Percentiles rank a stretch among this genome's conserved stretches.
Evolutionary conservation across 768 basidiomycete genomes (phyloP).

Genomic region (Hericium rajendrae): DNA sequence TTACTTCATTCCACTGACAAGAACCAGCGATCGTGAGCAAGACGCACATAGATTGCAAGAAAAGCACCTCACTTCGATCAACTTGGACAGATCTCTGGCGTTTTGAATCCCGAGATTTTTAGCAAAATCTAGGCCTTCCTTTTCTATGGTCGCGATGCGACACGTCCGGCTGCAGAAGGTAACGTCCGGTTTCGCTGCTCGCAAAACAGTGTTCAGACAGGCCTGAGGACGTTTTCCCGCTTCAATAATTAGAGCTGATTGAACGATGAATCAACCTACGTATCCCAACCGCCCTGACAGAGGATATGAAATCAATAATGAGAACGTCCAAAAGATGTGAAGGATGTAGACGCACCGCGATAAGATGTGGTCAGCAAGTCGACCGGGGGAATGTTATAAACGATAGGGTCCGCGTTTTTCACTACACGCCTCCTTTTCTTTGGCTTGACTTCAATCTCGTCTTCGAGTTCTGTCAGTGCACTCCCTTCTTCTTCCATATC

Average conservation of each 20-base stretch:
- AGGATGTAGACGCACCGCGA: slow-evolving; percentile 48
- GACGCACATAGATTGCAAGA: background rate
- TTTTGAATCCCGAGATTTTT: slow-evolving; percentile 77
- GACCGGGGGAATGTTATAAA: slow-evolving; percentile 65
- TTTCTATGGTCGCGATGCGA: slow-evolving; percentile 68
- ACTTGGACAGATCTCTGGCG: slow-evolving; percentile 53
- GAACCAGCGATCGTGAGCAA: slow-evolving; percentile 1
- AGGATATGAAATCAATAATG: background rate
- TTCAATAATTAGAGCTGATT: background rate
- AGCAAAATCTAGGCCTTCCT: slow-evolving; percentile 74
- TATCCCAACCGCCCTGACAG: slow-evolving; percentile 12
- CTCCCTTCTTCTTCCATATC: background rate
- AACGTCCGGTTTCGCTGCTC: slow-evolving; percentile 58
- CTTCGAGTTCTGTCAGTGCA: slow-evolving; percentile 14
- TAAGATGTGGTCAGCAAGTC: slow-evolving; percentile 59
- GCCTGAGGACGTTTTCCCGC: slow-evolving; percentile 33
- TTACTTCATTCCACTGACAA: slow-evolving; percentile 76
- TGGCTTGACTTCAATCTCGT: slow-evolving; percentile 1
- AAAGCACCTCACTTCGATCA: slow-evolving; percentile 42
- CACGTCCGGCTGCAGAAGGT: slow-evolving; percentile 61
- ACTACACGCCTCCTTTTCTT: slow-evolving; percentile 22
- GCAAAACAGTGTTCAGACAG: slow-evolving; percentile 77
- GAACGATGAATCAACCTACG: background rate
- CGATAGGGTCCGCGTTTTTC: slow-evolving; percentile 35
- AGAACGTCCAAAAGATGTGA: slow-evolving; percentile 8